Evolutionary conservation across 169 alveolate species (phyloP), one percentile per base, ranked within the genome.

Genomic region (Cystoisospora suis): DNA sequence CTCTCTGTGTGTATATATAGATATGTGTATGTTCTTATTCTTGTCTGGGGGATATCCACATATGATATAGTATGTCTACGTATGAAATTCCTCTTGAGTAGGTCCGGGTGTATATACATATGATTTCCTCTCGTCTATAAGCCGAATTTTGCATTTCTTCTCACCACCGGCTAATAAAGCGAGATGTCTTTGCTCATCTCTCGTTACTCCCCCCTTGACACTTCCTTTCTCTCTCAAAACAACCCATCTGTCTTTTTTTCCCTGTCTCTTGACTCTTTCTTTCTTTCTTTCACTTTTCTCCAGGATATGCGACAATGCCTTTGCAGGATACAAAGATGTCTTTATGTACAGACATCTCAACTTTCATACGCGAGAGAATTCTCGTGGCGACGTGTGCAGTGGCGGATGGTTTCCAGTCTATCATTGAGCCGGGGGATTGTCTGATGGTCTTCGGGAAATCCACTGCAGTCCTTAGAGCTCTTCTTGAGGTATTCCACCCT

Each of bases 241-340:
- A n/a, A n/a, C n/a, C n/a, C n/a, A n/a, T n/a, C n/a, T n/a, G n/a
- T n/a, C n/a, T n/a, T 15, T 53, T 53, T 12, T 12, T 53, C 29
- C 65, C 23, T 53, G 29, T 53, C 23, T 53, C 65, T 12, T 53
- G 65, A 12, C 29, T 53, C 65, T 53, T 12, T 23, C 65, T 12
- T 23, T 53, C 29, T 53, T 53, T 53, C 65, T 53, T 23, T 53
- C 23, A 23, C 65, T 53, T 23, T n/a, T 65, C 23, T 65, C 23
- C 87, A 69, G 89, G 81, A 34, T 83, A 59, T 29, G 77, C 89
- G 7, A 12, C 61, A 0, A 27, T 83, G 89, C 89, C 69, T 20
- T 61, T 83, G 58, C 79, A 83, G 44, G 89, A 83, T 20, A 83
- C 89, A 12, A 38, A 65, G 29, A 58, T n/a, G 23, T 34, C 79